Evolutionary conservation across 345 rosid species (phyloP).

Genomic region (Kandelia obovata): DNA sequence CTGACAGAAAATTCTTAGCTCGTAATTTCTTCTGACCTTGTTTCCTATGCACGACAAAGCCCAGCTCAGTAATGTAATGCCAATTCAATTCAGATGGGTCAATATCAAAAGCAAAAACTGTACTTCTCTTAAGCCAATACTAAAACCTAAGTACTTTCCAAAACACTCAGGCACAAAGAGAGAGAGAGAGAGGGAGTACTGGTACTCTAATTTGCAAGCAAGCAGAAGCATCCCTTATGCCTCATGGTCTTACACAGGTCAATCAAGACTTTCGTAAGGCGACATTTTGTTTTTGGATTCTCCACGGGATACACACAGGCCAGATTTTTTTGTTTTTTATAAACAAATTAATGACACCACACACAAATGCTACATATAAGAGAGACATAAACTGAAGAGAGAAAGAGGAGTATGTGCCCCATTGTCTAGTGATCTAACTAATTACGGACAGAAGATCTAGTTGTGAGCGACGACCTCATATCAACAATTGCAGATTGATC

Average conservation of each 20-base stretch:
- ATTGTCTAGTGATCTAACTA: slow-evolving; percentile 3
- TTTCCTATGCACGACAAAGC: slow-evolving; percentile 6
- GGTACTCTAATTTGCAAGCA: too few relatives aligned
- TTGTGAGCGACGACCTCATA: slow-evolving; percentile 87
- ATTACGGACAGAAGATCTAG: slow-evolving; percentile 48
- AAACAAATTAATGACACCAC: slow-evolving; percentile 1
- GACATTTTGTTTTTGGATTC: background rate
- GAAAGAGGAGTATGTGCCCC: background rate
- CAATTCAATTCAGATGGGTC: background rate
- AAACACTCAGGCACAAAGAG: too few relatives aligned
- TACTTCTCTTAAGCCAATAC: background rate
- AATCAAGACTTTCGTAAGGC: too few relatives aligned
- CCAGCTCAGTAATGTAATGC: background rate
- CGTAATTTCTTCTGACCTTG: slow-evolving; percentile 2
- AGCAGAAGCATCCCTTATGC: too few relatives aligned
- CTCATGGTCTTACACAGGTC: too few relatives aligned
- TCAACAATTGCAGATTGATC: slow-evolving; percentile 87
- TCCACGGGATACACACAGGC: background rate
- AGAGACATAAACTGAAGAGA: background rate
- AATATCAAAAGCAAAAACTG: background rate
- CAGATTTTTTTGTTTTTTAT: slow-evolving; percentile 7
- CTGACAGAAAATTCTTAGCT: background rate
- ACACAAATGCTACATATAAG: slow-evolving; percentile 9
- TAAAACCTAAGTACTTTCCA: too few relatives aligned
- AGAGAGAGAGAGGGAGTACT: too few relatives aligned